Evolutionary conservation across 257 asterid genomes (phyloP).

Genomic region (Ophiorrhiza pumila): DNA sequence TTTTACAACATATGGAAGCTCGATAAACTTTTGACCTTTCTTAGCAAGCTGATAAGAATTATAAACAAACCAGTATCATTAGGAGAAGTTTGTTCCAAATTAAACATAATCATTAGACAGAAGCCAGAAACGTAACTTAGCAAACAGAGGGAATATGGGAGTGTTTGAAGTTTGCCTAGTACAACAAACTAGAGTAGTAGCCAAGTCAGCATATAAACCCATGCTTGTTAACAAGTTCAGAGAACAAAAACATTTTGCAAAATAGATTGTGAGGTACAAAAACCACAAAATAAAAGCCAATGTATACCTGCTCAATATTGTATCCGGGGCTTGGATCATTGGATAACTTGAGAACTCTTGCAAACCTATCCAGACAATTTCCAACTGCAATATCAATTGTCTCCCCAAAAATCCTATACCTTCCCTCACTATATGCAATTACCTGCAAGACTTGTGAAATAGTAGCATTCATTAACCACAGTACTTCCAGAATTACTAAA

Average conservation of each 20-base stretch:
- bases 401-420: slow-evolving; percentile 89
- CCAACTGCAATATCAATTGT: slow-evolving; percentile 94
- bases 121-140: no score
- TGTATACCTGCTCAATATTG: slow-evolving; percentile 84
- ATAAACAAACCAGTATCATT: not conserved
- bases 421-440: slow-evolving; percentile 87
- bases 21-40: slow-evolving; percentile 81
- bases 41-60: slow-evolving; percentile 72
- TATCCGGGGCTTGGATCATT: slow-evolving; percentile 99
- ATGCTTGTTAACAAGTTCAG: not conserved
- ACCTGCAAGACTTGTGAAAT: slow-evolving; percentile 40
- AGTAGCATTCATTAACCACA: not conserved
- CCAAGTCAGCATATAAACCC: not conserved
- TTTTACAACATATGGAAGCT: slow-evolving; percentile 92
- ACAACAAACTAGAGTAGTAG: not conserved
- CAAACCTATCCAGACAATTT: slow-evolving; percentile 95
- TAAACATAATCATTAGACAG: not conserved
- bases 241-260: not conserved
- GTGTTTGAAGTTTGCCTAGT: not conserved
- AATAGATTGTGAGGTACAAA: no score
- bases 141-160: not conserved
- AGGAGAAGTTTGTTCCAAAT: not conserved
- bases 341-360: slow-evolving; percentile 87
- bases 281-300: not conserved
- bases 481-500: not conserved